Evolutionary conservation across 2,329 filamentous ascomycete species (phyloP), one percentile per base, ranked within the genome.

Genomic region (Verruconis gallopava): DNA sequence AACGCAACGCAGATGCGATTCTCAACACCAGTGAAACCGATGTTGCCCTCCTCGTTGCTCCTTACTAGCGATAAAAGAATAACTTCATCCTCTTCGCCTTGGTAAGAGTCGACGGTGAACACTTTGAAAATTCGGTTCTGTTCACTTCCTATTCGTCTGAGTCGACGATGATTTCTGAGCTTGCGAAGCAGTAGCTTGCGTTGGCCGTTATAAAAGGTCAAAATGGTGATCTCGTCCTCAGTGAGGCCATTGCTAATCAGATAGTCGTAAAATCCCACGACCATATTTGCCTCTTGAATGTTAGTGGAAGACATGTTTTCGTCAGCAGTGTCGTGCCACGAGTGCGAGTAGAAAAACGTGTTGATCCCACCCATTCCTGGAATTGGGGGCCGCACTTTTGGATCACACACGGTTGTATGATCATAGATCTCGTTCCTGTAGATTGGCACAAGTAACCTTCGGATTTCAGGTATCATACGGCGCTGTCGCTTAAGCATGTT

Each of bases 121-220:
- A 93, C 79, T 2, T 79, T 79, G 50, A 72, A 53, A 44, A 59
- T 57, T 3, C 52, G 47, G n/a, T 56, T 33, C 43, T 64, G 22
- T 17, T 40, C 44, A 3, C 44, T 39, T 1, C 36, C 21, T 17
- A 42, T 21, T 5, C 33, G 9, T 5, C 21, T 17, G 9, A 13
- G 11, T 13, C 33, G 12, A 15, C 17, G 9, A 21, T 59, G 35
- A 0, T 52, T 48, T 9, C 60, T 57, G 3, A 79, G 56, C 4
- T 62, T 57, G 12, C 63, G 65, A 0, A 77, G 51, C 2, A 94
- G 68, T 2, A 69, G 61, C 49, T 80, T 81, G 35, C 79, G 71
- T 54, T 95, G 88, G 0, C 83, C 86, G 34, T 83, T 85, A 65
- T 94, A 95, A 54, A 91, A 94, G 0, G 85, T 89, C 38, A 95